These are phyloP conservation scores for Flammula alnicola DNA, from an alignment of 1,284 basidiomycete genomes.

Conservation along the genomic window DNA sequence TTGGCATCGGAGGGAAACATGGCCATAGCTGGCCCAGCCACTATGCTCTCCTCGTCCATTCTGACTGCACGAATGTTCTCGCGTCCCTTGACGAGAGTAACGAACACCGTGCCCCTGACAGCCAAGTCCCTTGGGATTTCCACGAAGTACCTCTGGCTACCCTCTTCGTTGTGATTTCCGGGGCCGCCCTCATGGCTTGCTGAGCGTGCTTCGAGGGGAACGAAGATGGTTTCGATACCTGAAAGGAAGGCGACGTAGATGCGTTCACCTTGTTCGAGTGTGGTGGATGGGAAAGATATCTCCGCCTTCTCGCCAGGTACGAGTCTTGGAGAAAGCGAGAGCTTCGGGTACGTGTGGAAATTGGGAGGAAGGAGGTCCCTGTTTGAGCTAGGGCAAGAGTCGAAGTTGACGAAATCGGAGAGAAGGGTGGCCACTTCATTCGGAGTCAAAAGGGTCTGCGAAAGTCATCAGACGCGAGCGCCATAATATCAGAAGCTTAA, in stretches of 20 bases:
- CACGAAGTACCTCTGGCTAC: slow-evolving; percentile 21
- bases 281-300: slow-evolving; percentile 21
- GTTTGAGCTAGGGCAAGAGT: slow-evolving; percentile 54
- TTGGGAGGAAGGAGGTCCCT: slow-evolving; percentile 37
- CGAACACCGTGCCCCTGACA: slow-evolving; percentile 38
- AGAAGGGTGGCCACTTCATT: slow-evolving; percentile 52
- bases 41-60: slow-evolving; percentile 42
- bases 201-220: slow-evolving; percentile 28
- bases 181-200: neutral
- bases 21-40: slow-evolving; percentile 53
- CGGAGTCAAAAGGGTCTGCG: slow-evolving; percentile 51
- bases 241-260: slow-evolving; percentile 44
- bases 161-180: neutral
- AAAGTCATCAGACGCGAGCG: slow-evolving; percentile 19
- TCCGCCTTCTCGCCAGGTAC: slow-evolving; percentile 37
- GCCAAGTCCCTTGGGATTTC: slow-evolving; percentile 36
- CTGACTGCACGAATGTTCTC: slow-evolving; percentile 21
- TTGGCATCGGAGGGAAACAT: slow-evolving; percentile 37
- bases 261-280: slow-evolving; percentile 10
- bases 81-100: slow-evolving; percentile 35
- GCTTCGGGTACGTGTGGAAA: slow-evolving; percentile 17
- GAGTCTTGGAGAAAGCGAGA: slow-evolving; percentile 35
- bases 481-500: neutral
- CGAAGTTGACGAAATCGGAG: slow-evolving; percentile 45
- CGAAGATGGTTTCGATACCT: slow-evolving; percentile 40